Evolutionary conservation across 176 grass and related monocot genomes (phyloP).

Genomic region (Triticum turgidum): DNA sequence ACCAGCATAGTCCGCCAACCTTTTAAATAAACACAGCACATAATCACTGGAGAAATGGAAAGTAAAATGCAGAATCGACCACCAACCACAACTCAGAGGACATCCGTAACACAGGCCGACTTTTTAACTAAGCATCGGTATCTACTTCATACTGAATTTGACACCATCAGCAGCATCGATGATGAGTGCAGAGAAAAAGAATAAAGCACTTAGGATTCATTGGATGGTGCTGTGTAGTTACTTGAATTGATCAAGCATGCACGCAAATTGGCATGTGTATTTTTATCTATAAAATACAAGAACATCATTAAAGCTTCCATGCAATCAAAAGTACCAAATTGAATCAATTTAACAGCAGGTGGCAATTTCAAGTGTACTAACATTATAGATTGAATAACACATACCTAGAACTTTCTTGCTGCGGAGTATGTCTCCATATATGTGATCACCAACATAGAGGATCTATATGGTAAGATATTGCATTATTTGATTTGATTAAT

Average conservation of each 20-base stretch:
- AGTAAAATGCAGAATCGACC: slow-evolving; percentile 13
- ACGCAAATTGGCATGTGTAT: not conserved
- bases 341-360: not conserved
- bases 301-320: not conserved
- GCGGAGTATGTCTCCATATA: slow-evolving; percentile 96
- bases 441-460: slow-evolving; percentile 98
- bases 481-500: slow-evolving; percentile 18
- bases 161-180: not conserved
- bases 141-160: not conserved
- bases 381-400: slow-evolving; percentile 13
- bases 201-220: not conserved
- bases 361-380: not conserved
- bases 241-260: slow-evolving; percentile 6
- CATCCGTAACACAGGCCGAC: not conserved
- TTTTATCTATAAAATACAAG: not conserved
- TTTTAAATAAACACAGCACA: slow-evolving; percentile 27
- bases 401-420: slow-evolving; percentile 98
- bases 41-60: slow-evolving; percentile 26
- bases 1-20: slow-evolving; percentile 99
- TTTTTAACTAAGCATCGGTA: not conserved
- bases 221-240: not conserved
- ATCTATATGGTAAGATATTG: slow-evolving; percentile 49
- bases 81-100: slow-evolving; percentile 9
- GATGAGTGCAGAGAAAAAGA: not conserved
- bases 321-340: not conserved